phyloP scores from a whole-genome alignment of 331 rosid species.

The Ulmus americana region DNA sequence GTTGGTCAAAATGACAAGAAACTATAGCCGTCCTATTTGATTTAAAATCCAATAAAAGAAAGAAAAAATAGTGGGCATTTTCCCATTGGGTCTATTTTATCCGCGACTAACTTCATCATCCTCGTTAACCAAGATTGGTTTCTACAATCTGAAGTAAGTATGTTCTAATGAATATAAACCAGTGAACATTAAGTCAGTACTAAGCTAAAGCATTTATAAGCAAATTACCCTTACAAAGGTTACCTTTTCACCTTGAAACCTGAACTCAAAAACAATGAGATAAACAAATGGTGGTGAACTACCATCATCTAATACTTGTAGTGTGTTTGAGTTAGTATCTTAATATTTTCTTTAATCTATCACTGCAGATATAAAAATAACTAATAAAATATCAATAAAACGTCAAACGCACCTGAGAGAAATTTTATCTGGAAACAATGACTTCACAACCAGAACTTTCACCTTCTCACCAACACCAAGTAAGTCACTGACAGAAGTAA shows the following conservation, averaged over 20 bases:
- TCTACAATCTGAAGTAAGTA: no score
- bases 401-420: conserved; percentile 55
- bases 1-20: no score
- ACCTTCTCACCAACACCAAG: conserved; percentile 61
- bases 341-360: no score
- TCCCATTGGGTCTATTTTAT: no score
- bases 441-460: conserved; percentile 74
- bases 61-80: no score
- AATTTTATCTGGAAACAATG: conserved; percentile 72
- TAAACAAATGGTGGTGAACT: no score
- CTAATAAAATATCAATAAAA: not conserved
- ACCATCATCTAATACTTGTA: no score
- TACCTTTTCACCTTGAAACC: not conserved
- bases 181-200: not conserved
- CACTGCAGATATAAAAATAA: not conserved
- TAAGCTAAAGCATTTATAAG: not conserved
- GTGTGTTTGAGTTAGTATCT: no score
- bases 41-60: no score
- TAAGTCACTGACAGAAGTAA: conserved; percentile 55
- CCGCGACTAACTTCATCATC: not conserved
- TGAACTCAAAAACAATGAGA: not conserved
- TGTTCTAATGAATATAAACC: not conserved
- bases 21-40: no score
- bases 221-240: not conserved
- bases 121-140: not conserved